Evolutionary conservation across 106 monocot species (phyloP), one percentile per base, ranked within the genome.

Genomic region (Dioscorea alata): DNA sequence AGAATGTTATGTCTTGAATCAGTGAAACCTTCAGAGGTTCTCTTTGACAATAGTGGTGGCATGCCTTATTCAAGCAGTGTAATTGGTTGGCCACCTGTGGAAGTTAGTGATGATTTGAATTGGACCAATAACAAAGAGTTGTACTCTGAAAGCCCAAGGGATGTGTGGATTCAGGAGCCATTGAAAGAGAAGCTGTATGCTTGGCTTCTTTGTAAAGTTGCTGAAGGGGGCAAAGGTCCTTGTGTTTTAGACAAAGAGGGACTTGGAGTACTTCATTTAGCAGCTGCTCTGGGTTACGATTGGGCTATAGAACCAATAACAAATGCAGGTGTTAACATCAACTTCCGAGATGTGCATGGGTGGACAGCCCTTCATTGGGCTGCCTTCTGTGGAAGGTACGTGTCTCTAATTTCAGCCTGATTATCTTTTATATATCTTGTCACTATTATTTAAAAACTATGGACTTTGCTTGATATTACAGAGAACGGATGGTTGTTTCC

Each of bases 281-380:
- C 90, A 49, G 92, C 97, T 74, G 92, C 97, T 23, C 85, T 92
- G 62, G 97, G 86, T 20, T 90, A 87, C 81, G 80, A 92, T 75
- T 99, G 97, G 97, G 97, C 83, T 35, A 75, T 99, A 66, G 69
- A 76, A 56, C 97, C 97, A 6, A 90, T 64, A 33, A 59, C 87
- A 53, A 69, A 73, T 67, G 74, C 87, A 49, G 97, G 97, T 69
- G 86, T 99, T 19, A 92, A 71, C 66, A 84, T 91, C 20, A 90
- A 91, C 48, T 92, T 99, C 50, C 78, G 92, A 68, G 97, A 99
- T 85, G 73, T 66, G 4, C 87, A 69, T 83, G 97, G 97, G 17
- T 91, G 92, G 97, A 99, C 97, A 74, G 97, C 91, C 16, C 83
- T 99, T 74, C 97, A 99, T 64, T 99, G 97, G 97, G 92, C 92